Percentiles rank a stretch among this genome's conserved stretches.
Conservation (phyloP, 768 basidiomycete genomes). For the Rhodotorula taiwanensis region DNA sequence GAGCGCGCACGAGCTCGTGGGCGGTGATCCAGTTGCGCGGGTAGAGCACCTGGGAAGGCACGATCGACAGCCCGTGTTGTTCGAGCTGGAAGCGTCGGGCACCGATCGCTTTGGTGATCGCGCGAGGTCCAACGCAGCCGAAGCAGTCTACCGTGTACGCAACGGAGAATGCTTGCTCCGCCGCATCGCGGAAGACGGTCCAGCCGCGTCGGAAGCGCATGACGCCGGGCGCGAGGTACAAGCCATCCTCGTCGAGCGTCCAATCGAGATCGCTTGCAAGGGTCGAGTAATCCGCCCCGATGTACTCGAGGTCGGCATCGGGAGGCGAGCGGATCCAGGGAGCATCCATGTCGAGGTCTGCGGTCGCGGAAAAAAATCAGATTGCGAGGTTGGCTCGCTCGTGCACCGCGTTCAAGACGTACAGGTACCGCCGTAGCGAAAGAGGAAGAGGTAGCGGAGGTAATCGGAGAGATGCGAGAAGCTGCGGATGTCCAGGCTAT, state of each 20-base stretch:
- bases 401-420: too few relatives aligned
- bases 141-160: slow-evolving; percentile 25
- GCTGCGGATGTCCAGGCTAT: too few relatives aligned
- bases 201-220: slow-evolving; percentile 32
- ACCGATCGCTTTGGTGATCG: slow-evolving; percentile 20
- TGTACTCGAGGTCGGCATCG: slow-evolving; percentile 29
- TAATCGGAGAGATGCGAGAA: slow-evolving; percentile 31
- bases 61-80: slow-evolving; percentile 13
- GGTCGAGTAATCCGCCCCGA: slow-evolving; percentile 28
- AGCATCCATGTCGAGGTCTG: slow-evolving; percentile 31
- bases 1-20: slow-evolving; percentile 27
- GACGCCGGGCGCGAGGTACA: slow-evolving; percentile 25
- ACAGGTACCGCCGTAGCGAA: slow-evolving; percentile 34
- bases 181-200: slow-evolving; percentile 29
- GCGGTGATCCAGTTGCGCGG: slow-evolving; percentile 24
- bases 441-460: slow-evolving; percentile 33
- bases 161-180: slow-evolving; percentile 27
- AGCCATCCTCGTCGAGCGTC: slow-evolving; percentile 36
- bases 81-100: slow-evolving; percentile 21
- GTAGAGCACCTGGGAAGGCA: slow-evolving; percentile 28
- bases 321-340: slow-evolving; percentile 32
- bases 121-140: slow-evolving; percentile 29
- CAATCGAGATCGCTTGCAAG: slow-evolving; percentile 25
- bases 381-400: background rate
- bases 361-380: background rate